A percentile compares a stretch with the other conserved stretches of the same genome.
Evolutionary conservation across 2,329 filamentous ascomycete genomes (phyloP).

Genomic region (Venturia carpophila): DNA sequence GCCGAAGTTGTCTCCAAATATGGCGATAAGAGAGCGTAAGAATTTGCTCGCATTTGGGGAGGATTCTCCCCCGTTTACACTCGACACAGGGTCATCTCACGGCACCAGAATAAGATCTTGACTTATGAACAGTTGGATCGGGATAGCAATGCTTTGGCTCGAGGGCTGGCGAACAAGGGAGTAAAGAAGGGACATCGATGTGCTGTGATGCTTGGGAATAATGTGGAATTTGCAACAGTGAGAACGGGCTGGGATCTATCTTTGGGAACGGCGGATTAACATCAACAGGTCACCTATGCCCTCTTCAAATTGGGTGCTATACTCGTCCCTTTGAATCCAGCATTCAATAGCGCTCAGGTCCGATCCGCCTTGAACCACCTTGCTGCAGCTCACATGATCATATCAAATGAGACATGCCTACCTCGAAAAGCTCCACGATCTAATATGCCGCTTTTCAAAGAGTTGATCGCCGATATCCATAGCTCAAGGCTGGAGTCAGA

Average conservation of each 20-base stretch:
- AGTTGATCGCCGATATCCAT: constrained; percentile 45
- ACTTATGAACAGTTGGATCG: constrained; percentile 70
- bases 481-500: constrained; percentile 41
- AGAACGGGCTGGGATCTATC: constrained; percentile 22
- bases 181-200: constrained; percentile 78
- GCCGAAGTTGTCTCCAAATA: constrained; percentile 53
- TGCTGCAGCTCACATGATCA: constrained; percentile 63
- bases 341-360: constrained; percentile 75
- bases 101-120: constrained; percentile 55
- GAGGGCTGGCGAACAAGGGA: constrained; percentile 59
- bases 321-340: constrained; percentile 86
- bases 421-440: constrained; percentile 55
- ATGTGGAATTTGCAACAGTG: constrained; percentile 71
- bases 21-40: constrained; percentile 57
- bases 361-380: constrained; percentile 71
- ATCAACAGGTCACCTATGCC: constrained; percentile 59
- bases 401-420: constrained; percentile 81
- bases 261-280: background rate
- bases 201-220: constrained; percentile 79
- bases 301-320: constrained; percentile 91
- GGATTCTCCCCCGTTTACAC: background rate
- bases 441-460: constrained; percentile 50
- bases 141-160: constrained; percentile 67
- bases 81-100: constrained; percentile 45
- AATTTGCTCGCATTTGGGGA: constrained; percentile 14